Conservation (phyloP, 495 filamentous ascomycete species). For the Penicillium dipodomyicola region DNA sequence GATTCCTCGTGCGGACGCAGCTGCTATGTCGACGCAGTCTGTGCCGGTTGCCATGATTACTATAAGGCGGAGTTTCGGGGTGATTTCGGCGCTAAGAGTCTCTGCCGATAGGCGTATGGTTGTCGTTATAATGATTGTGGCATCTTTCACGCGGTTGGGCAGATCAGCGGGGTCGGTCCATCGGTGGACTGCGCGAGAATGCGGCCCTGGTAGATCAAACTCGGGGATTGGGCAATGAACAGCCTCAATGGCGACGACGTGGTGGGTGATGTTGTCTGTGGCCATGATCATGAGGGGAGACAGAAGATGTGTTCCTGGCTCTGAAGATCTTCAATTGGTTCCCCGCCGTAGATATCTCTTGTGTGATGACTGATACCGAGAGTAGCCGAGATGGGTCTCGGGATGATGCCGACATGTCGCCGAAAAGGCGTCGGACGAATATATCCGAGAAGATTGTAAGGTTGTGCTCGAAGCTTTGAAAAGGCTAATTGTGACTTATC, state of each 20-base stretch:
- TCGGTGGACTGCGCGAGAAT: slow-evolving; percentile 35
- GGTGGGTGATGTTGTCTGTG: slow-evolving; percentile 15
- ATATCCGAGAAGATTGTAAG: neutral
- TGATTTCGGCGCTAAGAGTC: slow-evolving; percentile 22
- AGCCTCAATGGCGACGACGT: slow-evolving; percentile 49
- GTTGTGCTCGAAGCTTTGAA: too few species aligned
- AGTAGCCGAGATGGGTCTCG: slow-evolving; percentile 1
- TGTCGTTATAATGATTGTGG: slow-evolving; percentile 49
- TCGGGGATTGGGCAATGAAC: slow-evolving; percentile 43
- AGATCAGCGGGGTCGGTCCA: slow-evolving; percentile 35
- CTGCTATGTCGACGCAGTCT: slow-evolving; percentile 49
- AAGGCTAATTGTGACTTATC: too few species aligned
- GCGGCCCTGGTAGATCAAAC: slow-evolving; percentile 36
- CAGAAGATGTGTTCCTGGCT: neutral
- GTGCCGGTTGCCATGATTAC: slow-evolving; percentile 51
- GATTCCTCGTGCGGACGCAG: slow-evolving; percentile 43
- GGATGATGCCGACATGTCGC: neutral
- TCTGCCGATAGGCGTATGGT: slow-evolving; percentile 37
- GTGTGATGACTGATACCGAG: slow-evolving; percentile 6
- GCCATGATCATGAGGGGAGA: neutral
- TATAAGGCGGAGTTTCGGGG: slow-evolving; percentile 46
- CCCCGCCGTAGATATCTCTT: neutral
- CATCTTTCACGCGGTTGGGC: slow-evolving; percentile 38
- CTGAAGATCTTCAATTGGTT: neutral
- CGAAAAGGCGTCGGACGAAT: neutral